Evolutionary conservation across 331 rosid genomes (phyloP), one percentile per base, ranked within the genome.

Genomic region (Quercus lobata): DNA sequence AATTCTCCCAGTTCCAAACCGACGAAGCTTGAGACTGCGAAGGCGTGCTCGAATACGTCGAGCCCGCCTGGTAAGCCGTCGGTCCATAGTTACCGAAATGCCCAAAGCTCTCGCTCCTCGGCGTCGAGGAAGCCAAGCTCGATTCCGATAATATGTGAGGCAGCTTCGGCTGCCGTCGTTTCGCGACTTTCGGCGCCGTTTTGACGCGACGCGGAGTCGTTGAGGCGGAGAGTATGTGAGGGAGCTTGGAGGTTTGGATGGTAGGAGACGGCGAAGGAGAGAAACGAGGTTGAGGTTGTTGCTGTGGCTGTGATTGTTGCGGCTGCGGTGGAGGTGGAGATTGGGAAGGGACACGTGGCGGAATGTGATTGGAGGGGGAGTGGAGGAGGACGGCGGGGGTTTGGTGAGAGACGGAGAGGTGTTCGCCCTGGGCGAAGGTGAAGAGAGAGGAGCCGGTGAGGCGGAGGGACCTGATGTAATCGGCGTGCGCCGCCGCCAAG

Each of bases 21-120:
- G 99, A 91, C 17, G 98, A 96, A 19, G 98, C 82, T 86, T 93
- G 99, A 4, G 99, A 96, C 86, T 93, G 99, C 4, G 99, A 96
- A 53, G 98, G 99, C 9, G 99, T 96, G 16, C 90, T 79, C 4
- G 99, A 89, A 79, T 96, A 96, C 22, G 88, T 93, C 54, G 97
- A 93, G 56, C 87, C 83, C 3, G 91, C 84, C 80, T 84, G 95
- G 44, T 85, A 81, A 1, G 99, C 98, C 1, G 93, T 88, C 29
- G 97, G 96, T 57, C 71, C 84, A 56, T 82, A 89, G 72, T 49
- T 4, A 57, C 71, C 80, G 53, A 83, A 89, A 75, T 49, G 4
- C 78, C 66, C 0, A 86, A 58, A 55, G 86, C 54, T 82, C 77
- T 87, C 88, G 82, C 97, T 94, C 73, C 87, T 71, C 0, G 93